These are phyloP conservation scores for Fusarium keratoplasticum DNA, from an alignment of 2,329 filamentous ascomycete species.

Conservation along the genomic window DNA sequence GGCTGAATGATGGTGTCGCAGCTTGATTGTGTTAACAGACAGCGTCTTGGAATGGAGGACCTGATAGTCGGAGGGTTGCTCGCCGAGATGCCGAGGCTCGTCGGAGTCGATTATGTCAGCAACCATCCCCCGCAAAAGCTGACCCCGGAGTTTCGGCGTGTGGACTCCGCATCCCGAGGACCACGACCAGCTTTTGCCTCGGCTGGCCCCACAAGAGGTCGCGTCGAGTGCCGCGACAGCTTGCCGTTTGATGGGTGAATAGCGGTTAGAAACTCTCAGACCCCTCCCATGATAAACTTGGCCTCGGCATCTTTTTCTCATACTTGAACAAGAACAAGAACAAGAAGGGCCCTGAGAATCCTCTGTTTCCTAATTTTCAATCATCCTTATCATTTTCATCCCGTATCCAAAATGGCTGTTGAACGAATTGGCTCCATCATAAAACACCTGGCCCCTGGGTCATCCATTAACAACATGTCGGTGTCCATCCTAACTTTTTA, in stretches of 20 bases:
- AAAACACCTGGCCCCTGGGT: conserved; percentile 83
- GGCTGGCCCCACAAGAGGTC: conserved; percentile 45
- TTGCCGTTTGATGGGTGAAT: conserved; percentile 31
- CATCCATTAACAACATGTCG: conserved; percentile 82
- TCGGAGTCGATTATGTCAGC: background rate
- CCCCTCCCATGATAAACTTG: conserved; percentile 34
- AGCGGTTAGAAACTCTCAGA: conserved; percentile 15
- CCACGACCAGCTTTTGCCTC: conserved; percentile 41
- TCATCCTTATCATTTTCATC: background rate
- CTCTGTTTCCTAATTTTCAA: background rate
- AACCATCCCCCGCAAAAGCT: conserved; percentile 1
- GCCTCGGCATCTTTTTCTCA: conserved; percentile 30
- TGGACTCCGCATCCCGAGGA: conserved; percentile 20
- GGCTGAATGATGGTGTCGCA: background rate
- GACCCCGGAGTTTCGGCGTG: conserved; percentile 35
- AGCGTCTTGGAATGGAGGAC: background rate
- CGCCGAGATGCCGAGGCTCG: background rate
- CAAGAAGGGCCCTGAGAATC: conserved; percentile 1
- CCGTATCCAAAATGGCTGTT: conserved; percentile 72
- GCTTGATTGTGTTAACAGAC: background rate
- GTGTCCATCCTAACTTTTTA: conserved; percentile 45
- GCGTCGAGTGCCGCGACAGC: conserved; percentile 35
- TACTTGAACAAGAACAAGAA: conserved; percentile 26
- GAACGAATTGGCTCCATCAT: conserved; percentile 90
- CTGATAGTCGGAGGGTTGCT: background rate